phyloP scores from a whole-genome alignment of 2,329 filamentous ascomycete species.

The Aspergillus latus region DNA sequence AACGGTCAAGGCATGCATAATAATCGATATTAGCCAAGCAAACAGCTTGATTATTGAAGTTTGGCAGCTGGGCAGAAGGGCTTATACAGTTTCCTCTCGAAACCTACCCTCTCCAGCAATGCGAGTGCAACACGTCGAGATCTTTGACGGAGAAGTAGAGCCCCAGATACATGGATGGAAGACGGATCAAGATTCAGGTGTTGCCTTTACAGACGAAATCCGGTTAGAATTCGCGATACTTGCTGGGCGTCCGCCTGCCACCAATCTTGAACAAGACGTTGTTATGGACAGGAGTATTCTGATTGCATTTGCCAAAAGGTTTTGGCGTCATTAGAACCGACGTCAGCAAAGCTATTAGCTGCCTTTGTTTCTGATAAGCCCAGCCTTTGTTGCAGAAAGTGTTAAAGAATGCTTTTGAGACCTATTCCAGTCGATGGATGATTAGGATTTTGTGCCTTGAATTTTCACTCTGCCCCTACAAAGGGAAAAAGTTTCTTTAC shows the following conservation, averaged over 20 bases:
- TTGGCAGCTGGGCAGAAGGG: slow-evolving; percentile 1
- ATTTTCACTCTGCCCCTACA: no score
- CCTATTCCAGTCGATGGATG: no score
- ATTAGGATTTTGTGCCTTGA: no score
- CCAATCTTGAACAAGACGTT: slow-evolving; percentile 8
- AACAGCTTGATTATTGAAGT: slow-evolving; percentile 4
- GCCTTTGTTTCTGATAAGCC: neutral
- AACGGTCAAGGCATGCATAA: neutral
- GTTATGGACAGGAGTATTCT: slow-evolving; percentile 9
- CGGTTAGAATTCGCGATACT: slow-evolving; percentile 8
- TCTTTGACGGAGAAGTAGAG: slow-evolving; percentile 2
- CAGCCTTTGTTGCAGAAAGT: neutral
- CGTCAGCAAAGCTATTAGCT: neutral
- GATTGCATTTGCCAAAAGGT: slow-evolving; percentile 3
- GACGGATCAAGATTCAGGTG: neutral
- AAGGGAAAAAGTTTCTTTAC: no score
- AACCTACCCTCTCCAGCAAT: slow-evolving; percentile 4
- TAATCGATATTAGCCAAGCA: neutral
- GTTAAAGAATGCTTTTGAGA: no score
- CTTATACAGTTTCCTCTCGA: neutral
- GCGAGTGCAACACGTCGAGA: slow-evolving; percentile 8
- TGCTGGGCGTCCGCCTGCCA: slow-evolving; percentile 8
- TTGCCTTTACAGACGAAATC: slow-evolving; percentile 3
- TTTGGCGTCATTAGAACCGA: neutral
- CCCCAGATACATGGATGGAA: slow-evolving; percentile 9